Percentiles rank a stretch among this genome's conserved stretches.
These are phyloP conservation scores for Diaporthe sp. DNA, from an alignment of 2,329 filamentous ascomycete species.

Conservation along the genomic window DNA sequence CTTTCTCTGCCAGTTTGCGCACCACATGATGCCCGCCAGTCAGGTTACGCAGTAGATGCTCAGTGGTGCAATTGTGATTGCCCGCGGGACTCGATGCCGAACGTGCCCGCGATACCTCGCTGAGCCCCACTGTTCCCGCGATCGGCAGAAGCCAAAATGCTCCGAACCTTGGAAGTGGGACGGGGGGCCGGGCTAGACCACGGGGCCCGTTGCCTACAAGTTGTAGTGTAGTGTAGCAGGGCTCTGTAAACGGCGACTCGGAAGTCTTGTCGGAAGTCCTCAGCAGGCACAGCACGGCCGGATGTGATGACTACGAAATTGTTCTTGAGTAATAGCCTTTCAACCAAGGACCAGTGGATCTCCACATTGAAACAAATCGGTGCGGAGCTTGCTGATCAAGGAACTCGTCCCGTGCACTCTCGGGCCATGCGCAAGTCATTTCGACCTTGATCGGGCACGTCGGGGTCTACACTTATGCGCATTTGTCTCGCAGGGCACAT, in stretches of 20 bases:
- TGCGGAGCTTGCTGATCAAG: background rate
- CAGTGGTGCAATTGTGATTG: slow-evolving; percentile 17
- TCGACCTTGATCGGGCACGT: background rate
- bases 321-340: background rate
- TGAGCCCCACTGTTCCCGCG: slow-evolving; percentile 29
- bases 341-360: background rate
- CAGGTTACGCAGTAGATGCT: background rate
- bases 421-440: background rate
- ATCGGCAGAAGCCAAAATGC: slow-evolving; percentile 28
- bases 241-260: background rate
- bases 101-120: background rate
- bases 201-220: background rate
- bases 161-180: slow-evolving; percentile 31
- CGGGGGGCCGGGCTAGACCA: slow-evolving; percentile 27
- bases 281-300: background rate
- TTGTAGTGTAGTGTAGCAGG: background rate
- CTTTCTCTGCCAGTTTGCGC: background rate
- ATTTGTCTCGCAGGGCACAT: background rate
- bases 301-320: background rate
- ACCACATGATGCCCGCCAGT: too few relatives aligned
- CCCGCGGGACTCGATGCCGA: slow-evolving; percentile 14
- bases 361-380: slow-evolving; percentile 3
- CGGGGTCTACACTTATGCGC: background rate
- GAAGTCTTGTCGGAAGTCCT: background rate
- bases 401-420: background rate